phyloP scores from a whole-genome alignment of 2,329 filamentous ascomycete genomes.

The Tolypocladium pustulatum region DNA sequence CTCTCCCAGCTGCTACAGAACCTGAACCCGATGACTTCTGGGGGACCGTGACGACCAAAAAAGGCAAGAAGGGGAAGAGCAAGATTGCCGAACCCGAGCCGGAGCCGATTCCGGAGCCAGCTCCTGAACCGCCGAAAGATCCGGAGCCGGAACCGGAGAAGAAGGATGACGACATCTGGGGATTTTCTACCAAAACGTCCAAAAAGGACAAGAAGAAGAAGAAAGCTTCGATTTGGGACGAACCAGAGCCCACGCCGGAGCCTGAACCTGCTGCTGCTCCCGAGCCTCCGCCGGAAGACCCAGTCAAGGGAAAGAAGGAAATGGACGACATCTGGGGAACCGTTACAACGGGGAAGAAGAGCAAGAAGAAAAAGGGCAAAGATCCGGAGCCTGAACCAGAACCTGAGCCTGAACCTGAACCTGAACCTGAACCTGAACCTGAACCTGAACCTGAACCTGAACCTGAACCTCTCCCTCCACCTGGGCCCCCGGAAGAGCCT shows the following conservation, averaged over 20 bases:
- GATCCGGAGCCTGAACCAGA: slow-evolving; percentile 1
- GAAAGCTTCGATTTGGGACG: slow-evolving; percentile 13
- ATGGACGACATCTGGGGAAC: slow-evolving; percentile 16
- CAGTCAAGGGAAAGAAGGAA: slow-evolving; percentile 8
- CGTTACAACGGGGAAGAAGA: slow-evolving; percentile 7
- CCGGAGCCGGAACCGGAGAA: slow-evolving; percentile 13
- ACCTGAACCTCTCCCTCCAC: too few species aligned
- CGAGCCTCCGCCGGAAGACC: slow-evolving; percentile 1
- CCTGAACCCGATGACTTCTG: neutral
- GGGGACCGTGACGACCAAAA: slow-evolving; percentile 9
- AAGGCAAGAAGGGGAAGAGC: slow-evolving; percentile 27
- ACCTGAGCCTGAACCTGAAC: slow-evolving; percentile 4
- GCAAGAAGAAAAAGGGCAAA: slow-evolving; percentile 13
- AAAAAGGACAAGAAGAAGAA: slow-evolving; percentile 21
- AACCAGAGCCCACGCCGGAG: slow-evolving; percentile 9
- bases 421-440: too few species aligned
- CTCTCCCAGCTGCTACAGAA: neutral
- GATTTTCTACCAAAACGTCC: slow-evolving; percentile 11
- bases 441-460: too few species aligned
- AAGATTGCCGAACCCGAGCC: slow-evolving; percentile 4
- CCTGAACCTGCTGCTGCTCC: slow-evolving; percentile 11
- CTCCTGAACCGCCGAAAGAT: slow-evolving; percentile 9
- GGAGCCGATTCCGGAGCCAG: slow-evolving; percentile 15
- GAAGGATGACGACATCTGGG: slow-evolving; percentile 22
- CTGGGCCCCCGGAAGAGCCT: slow-evolving; percentile 10